Percentiles rank a stretch among this genome's conserved stretches.
Conservation (phyloP, 345 rosid genomes). For the Limnanthes douglasii region DNA sequence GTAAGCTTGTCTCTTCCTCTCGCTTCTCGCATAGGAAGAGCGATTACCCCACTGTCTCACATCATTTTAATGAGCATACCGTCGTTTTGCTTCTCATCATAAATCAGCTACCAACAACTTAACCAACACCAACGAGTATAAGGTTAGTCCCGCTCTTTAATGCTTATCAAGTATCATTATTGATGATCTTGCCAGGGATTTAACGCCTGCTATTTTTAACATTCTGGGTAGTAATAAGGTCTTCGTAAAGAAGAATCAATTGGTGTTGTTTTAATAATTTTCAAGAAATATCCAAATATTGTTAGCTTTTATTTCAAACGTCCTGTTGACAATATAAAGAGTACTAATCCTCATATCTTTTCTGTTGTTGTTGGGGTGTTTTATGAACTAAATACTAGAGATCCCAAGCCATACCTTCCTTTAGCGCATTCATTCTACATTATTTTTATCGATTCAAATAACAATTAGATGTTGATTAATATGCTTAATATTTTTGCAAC, state of each 20-base stretch:
- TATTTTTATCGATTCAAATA: slow-evolving; percentile 71
- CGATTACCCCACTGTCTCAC: slow-evolving; percentile 73
- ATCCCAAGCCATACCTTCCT: slow-evolving; percentile 65
- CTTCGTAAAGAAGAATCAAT: slow-evolving; percentile 57
- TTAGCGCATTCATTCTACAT: slow-evolving; percentile 80
- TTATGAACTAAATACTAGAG: slow-evolving; percentile 58
- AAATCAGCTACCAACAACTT: slow-evolving; percentile 78
- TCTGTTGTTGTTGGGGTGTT: slow-evolving; percentile 76
- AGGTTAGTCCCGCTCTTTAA: slow-evolving; percentile 70
- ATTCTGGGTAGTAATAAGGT: slow-evolving; percentile 52
- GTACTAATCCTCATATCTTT: slow-evolving; percentile 38
- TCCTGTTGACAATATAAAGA: slow-evolving; percentile 77
- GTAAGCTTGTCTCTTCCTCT: slow-evolving; percentile 72
- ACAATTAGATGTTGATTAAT: slow-evolving; percentile 86
- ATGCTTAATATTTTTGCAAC: slow-evolving; percentile 68
- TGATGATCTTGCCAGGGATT: slow-evolving; percentile 78
- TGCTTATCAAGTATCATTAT: slow-evolving; percentile 64
- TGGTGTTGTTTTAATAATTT: slow-evolving; percentile 59
- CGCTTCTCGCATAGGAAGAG: slow-evolving; percentile 54
- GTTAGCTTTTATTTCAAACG: slow-evolving; percentile 84
- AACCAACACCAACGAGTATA: slow-evolving; percentile 43
- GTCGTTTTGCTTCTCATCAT: slow-evolving; percentile 70
- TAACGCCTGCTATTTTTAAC: slow-evolving; percentile 67
- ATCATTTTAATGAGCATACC: slow-evolving; percentile 65
- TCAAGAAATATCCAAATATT: slow-evolving; percentile 78